phyloP scores from a whole-genome alignment of 352 stramenopile genomes.

The Pythium biforme region DNA sequence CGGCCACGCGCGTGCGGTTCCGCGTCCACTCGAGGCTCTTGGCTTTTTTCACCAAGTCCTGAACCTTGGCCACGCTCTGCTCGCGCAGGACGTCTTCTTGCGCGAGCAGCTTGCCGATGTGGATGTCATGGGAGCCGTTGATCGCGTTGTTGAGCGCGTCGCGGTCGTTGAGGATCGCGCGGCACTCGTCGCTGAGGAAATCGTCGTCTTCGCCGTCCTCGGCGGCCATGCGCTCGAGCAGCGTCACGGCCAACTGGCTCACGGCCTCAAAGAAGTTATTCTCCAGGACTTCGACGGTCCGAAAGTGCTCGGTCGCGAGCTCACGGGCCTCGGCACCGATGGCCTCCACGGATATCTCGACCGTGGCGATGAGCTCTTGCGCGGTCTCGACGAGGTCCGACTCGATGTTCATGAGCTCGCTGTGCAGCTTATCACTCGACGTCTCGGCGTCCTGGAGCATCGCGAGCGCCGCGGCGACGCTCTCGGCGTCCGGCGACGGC shows the following conservation, averaged over 20 bases:
- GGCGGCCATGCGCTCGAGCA: conserved; percentile 74
- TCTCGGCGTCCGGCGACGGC: conserved; percentile 9
- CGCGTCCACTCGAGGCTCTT: conserved; percentile 73
- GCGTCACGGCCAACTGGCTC: conserved; percentile 68
- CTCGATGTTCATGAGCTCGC: conserved; percentile 87
- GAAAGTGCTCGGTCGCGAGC: conserved; percentile 82
- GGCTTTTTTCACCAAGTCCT: conserved; percentile 54
- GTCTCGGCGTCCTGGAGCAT: conserved; percentile 81
- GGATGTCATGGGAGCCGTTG: conserved; percentile 90
- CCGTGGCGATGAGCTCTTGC: conserved; percentile 57
- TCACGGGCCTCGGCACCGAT: conserved; percentile 63
- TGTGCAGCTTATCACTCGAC: conserved; percentile 84
- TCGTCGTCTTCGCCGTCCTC: conserved; percentile 81
- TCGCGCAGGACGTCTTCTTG: conserved; percentile 86
- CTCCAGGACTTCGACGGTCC: conserved; percentile 87
- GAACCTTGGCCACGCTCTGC: conserved; percentile 72
- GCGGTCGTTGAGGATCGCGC: conserved; percentile 76
- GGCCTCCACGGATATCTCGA: conserved; percentile 66
- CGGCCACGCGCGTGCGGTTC: conserved; percentile 68
- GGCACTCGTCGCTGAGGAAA: conserved; percentile 76
- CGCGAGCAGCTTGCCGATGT: conserved; percentile 87
- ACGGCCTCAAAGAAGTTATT: conserved; percentile 91
- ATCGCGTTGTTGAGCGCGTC: conserved; percentile 87
- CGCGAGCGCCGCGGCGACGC: conserved; percentile 48
- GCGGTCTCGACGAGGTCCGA: conserved; percentile 80